Conservation (phyloP, 192 early-diverging fungal species). For the Entomortierella parvispora region DNA sequence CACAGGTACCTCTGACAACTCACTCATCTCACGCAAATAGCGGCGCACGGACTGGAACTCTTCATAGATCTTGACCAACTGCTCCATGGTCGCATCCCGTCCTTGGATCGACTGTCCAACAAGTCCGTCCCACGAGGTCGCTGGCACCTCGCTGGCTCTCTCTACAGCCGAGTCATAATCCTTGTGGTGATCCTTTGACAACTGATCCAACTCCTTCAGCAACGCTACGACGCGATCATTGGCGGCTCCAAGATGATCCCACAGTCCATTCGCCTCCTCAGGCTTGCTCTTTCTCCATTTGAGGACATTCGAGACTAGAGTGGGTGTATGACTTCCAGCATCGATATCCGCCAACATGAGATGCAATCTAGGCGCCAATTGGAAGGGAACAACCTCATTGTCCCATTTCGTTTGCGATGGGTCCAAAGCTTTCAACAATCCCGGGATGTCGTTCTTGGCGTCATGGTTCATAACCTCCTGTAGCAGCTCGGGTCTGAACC, state of each 20-base stretch:
- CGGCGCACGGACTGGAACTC: conserved; percentile 67
- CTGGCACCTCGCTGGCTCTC: conserved; percentile 13
- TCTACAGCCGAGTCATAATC: conserved; percentile 61
- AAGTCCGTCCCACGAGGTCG: conserved; percentile 19
- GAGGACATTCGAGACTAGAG: conserved; percentile 88
- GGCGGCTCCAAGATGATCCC: conserved; percentile 68
- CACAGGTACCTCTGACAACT: conserved; percentile 80
- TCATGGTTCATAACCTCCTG: conserved; percentile 61
- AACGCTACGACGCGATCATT: conserved; percentile 69
- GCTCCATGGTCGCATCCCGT: conserved; percentile 4
- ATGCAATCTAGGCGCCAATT: conserved; percentile 76
- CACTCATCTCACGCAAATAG: conserved; percentile 78
- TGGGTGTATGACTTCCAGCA: conserved; percentile 93
- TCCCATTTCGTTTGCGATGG: conserved; percentile 71
- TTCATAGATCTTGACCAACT: conserved; percentile 45
- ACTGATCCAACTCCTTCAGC: conserved; percentile 56
- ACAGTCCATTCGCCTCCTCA: conserved; percentile 66
- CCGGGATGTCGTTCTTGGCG: conserved; percentile 39
- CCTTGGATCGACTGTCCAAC: conserved; percentile 52
- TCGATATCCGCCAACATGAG: conserved; percentile 94
- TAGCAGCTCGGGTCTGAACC: conserved; percentile 82
- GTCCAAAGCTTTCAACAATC: conserved; percentile 50
- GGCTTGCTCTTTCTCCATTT: conserved; percentile 81
- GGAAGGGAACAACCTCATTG: conserved; percentile 68
- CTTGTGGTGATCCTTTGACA: conserved; percentile 28